Conservation (phyloP, 495 filamentous ascomycete genomes). For the Ascodesmis nigricans region DNA sequence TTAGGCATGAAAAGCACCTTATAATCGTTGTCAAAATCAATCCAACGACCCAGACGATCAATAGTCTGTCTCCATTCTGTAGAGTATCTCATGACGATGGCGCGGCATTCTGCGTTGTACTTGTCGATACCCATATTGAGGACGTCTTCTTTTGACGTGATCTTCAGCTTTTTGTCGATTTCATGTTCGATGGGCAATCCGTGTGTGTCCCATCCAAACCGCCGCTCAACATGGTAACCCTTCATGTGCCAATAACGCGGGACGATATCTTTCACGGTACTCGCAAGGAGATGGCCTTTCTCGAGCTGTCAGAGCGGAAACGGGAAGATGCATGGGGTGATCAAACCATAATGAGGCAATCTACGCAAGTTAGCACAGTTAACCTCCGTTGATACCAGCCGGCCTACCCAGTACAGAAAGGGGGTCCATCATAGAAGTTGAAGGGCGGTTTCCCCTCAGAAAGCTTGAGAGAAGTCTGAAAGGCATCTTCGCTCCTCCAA, state of each 20-base stretch:
- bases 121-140: slow-evolving; percentile 65
- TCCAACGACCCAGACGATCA: slow-evolving; percentile 82
- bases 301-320: slow-evolving; percentile 1
- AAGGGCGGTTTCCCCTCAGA: slow-evolving; percentile 52
- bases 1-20: slow-evolving; percentile 33
- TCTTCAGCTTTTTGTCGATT: slow-evolving; percentile 91
- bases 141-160: slow-evolving; percentile 75
- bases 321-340: neutral
- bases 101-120: slow-evolving; percentile 82
- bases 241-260: slow-evolving; percentile 97
- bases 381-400: neutral
- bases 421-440: slow-evolving; percentile 59
- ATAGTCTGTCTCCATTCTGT: slow-evolving; percentile 79
- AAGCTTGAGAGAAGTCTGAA: slow-evolving; percentile 35
- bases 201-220: slow-evolving; percentile 72
- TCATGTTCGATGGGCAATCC: slow-evolving; percentile 92
- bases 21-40: slow-evolving; percentile 97
- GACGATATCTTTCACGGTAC: slow-evolving; percentile 95
- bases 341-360: slow-evolving; percentile 64
- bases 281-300: slow-evolving; percentile 54
- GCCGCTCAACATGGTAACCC: slow-evolving; percentile 59
- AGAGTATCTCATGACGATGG: slow-evolving; percentile 86
- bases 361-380: slow-evolving; percentile 25
- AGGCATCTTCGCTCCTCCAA: slow-evolving; percentile 84
- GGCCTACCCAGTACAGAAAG: slow-evolving; percentile 31